Conservation (phyloP, 2,329 filamentous ascomycete genomes). For the Tolypocladium endophyticum region DNA sequence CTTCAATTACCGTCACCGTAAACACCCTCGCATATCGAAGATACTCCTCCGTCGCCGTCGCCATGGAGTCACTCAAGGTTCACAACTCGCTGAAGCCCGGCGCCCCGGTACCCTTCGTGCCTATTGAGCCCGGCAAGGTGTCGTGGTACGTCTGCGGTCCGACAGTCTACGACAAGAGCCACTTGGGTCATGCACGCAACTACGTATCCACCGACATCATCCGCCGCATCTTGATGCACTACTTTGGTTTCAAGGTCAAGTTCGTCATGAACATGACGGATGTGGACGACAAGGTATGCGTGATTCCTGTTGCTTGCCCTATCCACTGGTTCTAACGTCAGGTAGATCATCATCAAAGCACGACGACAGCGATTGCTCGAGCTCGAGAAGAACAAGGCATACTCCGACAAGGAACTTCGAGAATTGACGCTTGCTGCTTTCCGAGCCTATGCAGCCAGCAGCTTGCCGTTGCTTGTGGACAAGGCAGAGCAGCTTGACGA, state of each 20-base stretch:
- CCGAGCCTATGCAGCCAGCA: conserved; percentile 42
- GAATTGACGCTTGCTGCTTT: conserved; percentile 43
- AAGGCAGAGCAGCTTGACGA: conserved; percentile 32
- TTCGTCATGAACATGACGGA: conserved; percentile 95
- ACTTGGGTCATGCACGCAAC: conserved; percentile 76
- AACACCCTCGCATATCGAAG: conserved; percentile 17
- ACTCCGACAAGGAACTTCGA: conserved; percentile 33
- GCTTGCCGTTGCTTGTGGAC: conserved; percentile 39
- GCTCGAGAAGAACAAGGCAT: conserved; percentile 61
- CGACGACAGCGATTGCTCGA: conserved; percentile 74
- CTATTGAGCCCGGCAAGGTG: conserved; percentile 60
- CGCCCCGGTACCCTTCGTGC: conserved; percentile 62
- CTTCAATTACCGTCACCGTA: conserved; percentile 15
- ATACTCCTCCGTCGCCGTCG: conserved; percentile 23
- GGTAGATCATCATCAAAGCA: conserved; percentile 48
- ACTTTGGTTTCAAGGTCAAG: conserved; percentile 71
- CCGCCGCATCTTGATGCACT: conserved; percentile 69
- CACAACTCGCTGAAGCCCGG: conserved; percentile 71
- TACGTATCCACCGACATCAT: conserved; percentile 89
- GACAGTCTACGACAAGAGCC: conserved; percentile 73
- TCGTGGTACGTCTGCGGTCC: conserved; percentile 87
- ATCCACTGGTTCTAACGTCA: not conserved
- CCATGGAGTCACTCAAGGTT: conserved; percentile 54
- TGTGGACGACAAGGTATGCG: conserved; percentile 58
- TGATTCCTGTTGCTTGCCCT: not conserved